Percentiles rank a stretch among this genome's conserved stretches.
These are phyloP conservation scores for Isoetes engelmannii DNA, from an alignment of 83 land plant species.

Conservation along the genomic window DNA sequence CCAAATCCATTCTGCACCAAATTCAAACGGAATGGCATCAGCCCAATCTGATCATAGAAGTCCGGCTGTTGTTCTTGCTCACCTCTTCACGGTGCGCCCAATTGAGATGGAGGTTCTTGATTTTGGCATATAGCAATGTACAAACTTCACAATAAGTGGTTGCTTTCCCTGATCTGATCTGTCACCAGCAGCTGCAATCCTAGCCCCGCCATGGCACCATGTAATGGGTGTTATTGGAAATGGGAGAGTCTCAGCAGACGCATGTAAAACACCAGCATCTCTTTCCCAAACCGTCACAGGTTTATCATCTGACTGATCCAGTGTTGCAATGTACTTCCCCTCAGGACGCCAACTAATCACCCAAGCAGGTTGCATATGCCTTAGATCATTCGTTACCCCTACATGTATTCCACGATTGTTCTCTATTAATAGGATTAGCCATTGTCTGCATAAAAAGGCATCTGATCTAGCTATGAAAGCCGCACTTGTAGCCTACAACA, in stretches of 20 bases:
- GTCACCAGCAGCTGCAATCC: constrained; percentile 62
- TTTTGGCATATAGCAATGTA: too few species aligned
- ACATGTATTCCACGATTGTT: constrained; percentile 15
- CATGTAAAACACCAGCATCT: constrained; percentile 65
- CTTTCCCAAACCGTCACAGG: constrained; percentile 79
- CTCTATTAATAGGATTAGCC: neutral
- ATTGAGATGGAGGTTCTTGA: too few species aligned
- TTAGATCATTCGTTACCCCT: constrained; percentile 19
- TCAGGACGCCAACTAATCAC: constrained; percentile 89
- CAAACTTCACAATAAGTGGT: constrained; percentile 45
- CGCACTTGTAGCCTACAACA: too few species aligned
- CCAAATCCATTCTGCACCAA: too few species aligned
- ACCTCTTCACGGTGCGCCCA: too few species aligned
- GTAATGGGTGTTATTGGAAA: constrained; percentile 40
- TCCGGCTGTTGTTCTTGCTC: too few species aligned
- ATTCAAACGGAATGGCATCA: too few species aligned
- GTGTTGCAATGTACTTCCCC: constrained; percentile 87
- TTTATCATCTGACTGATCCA: constrained; percentile 32
- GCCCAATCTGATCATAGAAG: too few species aligned
- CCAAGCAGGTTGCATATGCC: constrained; percentile 9
- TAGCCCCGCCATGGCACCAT: constrained; percentile 94
- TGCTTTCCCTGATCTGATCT: constrained; percentile 28
- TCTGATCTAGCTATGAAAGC: neutral
- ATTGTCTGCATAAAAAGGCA: too few species aligned
- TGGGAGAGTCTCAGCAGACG: constrained; percentile 47